Conservation (phyloP, 148 eudicot genomes). For the Camellia granthamiana region DNA sequence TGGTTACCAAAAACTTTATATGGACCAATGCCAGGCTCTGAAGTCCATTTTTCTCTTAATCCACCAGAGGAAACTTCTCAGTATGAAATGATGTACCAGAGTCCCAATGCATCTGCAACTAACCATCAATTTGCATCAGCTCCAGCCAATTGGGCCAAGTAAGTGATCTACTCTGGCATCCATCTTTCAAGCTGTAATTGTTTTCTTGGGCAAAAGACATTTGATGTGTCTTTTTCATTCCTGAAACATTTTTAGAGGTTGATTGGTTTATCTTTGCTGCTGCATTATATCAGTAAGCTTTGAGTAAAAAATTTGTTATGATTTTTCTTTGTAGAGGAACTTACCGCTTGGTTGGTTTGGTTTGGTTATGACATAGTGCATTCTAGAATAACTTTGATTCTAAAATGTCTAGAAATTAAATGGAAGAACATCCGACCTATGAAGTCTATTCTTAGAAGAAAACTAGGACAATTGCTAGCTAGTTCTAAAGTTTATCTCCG, state of each 20-base stretch:
- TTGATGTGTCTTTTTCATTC: neutral
- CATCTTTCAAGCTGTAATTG: neutral
- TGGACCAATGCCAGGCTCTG: conserved; percentile 42
- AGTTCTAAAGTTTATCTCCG: neutral
- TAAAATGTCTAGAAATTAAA: neutral
- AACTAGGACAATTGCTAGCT: too few relatives aligned
- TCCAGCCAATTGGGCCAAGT: conserved; percentile 71
- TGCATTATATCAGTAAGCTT: neutral
- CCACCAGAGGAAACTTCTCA: conserved; percentile 45
- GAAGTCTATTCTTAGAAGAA: too few relatives aligned
- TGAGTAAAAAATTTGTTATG: neutral
- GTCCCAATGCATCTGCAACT: conserved; percentile 39
- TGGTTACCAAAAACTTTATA: conserved; percentile 59
- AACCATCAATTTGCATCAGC: conserved; percentile 47
- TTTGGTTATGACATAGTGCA: too few relatives aligned
- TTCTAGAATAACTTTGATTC: neutral
- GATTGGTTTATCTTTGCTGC: neutral
- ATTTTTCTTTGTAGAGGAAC: neutral
- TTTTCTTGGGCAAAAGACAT: neutral
- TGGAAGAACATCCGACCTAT: neutral
- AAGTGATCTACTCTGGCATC: conserved; percentile 31
- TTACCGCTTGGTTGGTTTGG: too few relatives aligned
- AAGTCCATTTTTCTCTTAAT: conserved; percentile 38
- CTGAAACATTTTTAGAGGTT: neutral
- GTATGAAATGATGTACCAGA: conserved; percentile 45